Conservation (phyloP, 495 filamentous ascomycete species). For the Hyaloscypha hepaticicola region DNA sequence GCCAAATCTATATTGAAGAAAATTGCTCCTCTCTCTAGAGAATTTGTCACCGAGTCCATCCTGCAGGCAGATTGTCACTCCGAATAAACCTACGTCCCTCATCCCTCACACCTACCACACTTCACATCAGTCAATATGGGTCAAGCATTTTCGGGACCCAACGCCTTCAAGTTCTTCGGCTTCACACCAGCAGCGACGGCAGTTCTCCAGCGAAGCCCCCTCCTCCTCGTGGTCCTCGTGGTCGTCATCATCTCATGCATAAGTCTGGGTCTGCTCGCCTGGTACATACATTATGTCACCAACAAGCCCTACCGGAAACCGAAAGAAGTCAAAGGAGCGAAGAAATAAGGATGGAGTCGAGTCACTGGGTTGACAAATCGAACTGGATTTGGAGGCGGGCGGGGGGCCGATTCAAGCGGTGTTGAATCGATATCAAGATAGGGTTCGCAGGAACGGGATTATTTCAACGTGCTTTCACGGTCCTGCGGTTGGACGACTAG, state of each 20-base stretch:
- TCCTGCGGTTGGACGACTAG: slow-evolving; percentile 19
- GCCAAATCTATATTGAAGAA: not conserved
- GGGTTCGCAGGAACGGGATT: not conserved
- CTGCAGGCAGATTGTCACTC: not conserved
- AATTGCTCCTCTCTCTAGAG: not conserved
- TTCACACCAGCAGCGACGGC: slow-evolving; percentile 30
- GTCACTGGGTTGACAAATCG: not conserved
- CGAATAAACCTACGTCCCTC: not conserved
- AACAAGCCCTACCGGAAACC: slow-evolving; percentile 30
- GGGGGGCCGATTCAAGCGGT: not conserved
- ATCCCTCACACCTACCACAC: too few relatives aligned
- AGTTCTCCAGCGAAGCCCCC: slow-evolving; percentile 24
- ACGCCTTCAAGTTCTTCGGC: slow-evolving; percentile 33
- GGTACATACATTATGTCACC: slow-evolving; percentile 27
- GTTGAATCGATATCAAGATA: not conserved
- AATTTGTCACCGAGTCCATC: not conserved
- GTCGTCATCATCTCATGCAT: slow-evolving; percentile 14
- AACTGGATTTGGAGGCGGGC: not conserved
- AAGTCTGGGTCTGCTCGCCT: slow-evolving; percentile 19
- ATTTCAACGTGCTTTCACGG: slow-evolving; percentile 10
- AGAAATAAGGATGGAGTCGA: slow-evolving; percentile 8
- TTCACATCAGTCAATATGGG: slow-evolving; percentile 24
- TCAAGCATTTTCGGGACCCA: slow-evolving; percentile 31
- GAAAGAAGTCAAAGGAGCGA: slow-evolving; percentile 23
- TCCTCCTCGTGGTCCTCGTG: slow-evolving; percentile 26